A percentile compares a stretch with the other conserved stretches of the same genome.
Conservation (phyloP, 2,329 filamentous ascomycete genomes). For the Neonectria punicea region DNA sequence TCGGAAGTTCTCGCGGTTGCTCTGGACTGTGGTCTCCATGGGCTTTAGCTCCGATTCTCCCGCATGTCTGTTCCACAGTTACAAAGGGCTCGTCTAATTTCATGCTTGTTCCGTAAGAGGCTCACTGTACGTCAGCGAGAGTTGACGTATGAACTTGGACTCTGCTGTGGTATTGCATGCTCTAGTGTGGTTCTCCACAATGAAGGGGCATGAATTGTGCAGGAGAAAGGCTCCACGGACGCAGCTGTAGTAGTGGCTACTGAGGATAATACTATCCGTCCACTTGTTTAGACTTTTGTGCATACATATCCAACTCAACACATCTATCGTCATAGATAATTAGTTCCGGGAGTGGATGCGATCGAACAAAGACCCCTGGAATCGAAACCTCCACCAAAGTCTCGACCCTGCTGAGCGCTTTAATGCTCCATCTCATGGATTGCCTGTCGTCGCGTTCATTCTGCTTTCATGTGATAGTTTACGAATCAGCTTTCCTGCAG, state of each 20-base stretch:
- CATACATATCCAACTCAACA: too few species aligned
- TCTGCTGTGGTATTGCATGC: background rate
- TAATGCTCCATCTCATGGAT: background rate
- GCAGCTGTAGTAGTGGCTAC: background rate
- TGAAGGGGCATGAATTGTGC: too few species aligned
- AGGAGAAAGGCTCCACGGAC: background rate
- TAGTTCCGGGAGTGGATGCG: background rate
- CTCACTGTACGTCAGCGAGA: background rate
- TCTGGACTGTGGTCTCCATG: background rate
- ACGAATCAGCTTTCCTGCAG: background rate
- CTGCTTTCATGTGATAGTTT: background rate
- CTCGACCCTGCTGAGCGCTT: background rate
- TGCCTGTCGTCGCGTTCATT: background rate
- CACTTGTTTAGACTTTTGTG: too few species aligned
- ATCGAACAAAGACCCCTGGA: background rate
- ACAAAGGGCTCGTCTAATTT: background rate
- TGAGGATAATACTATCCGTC: too few species aligned
- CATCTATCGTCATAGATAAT: background rate
- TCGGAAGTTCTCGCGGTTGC: background rate
- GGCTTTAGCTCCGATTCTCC: background rate
- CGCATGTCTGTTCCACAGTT: background rate
- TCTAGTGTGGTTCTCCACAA: too few species aligned
- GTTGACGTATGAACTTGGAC: background rate
- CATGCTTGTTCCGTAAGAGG: too few species aligned
- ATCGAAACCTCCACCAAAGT: background rate